Evolutionary conservation across 805 yeast genomes (phyloP), one percentile per base, ranked within the genome.

Genomic region (Kazachstania martiniae): DNA sequence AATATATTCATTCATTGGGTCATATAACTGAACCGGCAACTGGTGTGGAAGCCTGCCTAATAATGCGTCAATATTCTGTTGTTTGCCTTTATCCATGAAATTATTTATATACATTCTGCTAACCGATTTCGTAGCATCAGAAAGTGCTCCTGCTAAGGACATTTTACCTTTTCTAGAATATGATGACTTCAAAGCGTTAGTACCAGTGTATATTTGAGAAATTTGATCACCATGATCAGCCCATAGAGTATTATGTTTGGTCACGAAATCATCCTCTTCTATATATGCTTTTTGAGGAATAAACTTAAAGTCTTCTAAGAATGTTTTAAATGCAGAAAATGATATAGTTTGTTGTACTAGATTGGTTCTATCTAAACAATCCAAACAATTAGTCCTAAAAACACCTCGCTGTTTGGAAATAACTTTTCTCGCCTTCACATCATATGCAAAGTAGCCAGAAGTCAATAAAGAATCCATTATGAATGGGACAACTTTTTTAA

Each of bases 171-270:
- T 77, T 51, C 99, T 71, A 2, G 97, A 83, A 50, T 81, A 91
- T 4, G 95, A 85, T 0, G 95, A 83, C 56, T 91, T 91, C 40
- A 91, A 65, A 0, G 99, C 99, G 39, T 94, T 94, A 0, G 99
- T 91, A 18, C 98, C 97, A 0, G 98, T 89, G 58, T 91, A 91
- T 12, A 91, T 89, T 53, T 84, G 93, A 3, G 95, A 84, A 4
- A 91, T 77, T 43, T 85, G 94, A 56, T 91, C 98, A 35, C 98
- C 99, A 56, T 91, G 91, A 55, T 91, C 95, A 1, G 99, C 99
- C 98, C 98, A 91, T 13, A 91, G 61, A 5, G 82, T 71, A 43
- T 87, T 83, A 43, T 87, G 95, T 34, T 77, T 77, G n/a, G 65
- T 58, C 51, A 76, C 68, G 17, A 83, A 60, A 13, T 77, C 89